Base-by-base conservation (phyloP, 2,329 filamentous ascomycete species). In the Exophiala dermatitidis region DNA sequence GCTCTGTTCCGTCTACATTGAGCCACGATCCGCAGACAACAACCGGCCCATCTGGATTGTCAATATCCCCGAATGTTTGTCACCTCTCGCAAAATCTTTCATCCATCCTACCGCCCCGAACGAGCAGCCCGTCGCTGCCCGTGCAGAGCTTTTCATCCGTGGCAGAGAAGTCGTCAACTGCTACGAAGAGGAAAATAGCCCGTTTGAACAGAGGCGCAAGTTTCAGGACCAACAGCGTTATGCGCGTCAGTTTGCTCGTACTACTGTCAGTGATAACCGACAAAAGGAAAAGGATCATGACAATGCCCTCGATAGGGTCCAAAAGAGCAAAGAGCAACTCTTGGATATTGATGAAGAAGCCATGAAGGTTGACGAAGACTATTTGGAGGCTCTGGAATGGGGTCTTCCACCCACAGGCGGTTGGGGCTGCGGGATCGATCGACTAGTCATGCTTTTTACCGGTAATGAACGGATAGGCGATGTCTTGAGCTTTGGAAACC, bases 161-260 rank as follows among this genome's bases (percentile, higher is more conserved):
- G 83, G 85, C 38, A 81, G 82, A 50, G 93, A 98, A 67, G 78
- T 95, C 32, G 88, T 91, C 56, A 98, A 98, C 70, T 94, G 91
- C 74, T 98, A 98, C 69, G 93, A 98, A 69, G 93, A 98, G 71
- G 93, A 98, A 68, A 98, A 98, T 69, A 87, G 88, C 48, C 93
- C 93, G 0, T 83, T 86, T 50, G 86, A 85, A 63, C 93, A 98
- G 72, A 79, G 87, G 43, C 77, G 80, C 51, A 98, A 98, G 70
- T 90, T 98, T 60, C 70, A 82, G 44, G 77, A 78, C 58, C 82
- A 84, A 64, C 66, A 76, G 2, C 65, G 64, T 12, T 76, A 69
- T 58, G 60, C 62, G 7, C 52, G 34, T 28, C 46, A 56, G 42
- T 3, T 36, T 31, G 72, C 72, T 52, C 72, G 19, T 19, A 19